A percentile compares a stretch with the other conserved stretches of the same genome.
phyloP scores from a whole-genome alignment of 2,329 filamentous ascomycete genomes.

The Fusarium sp. region DNA sequence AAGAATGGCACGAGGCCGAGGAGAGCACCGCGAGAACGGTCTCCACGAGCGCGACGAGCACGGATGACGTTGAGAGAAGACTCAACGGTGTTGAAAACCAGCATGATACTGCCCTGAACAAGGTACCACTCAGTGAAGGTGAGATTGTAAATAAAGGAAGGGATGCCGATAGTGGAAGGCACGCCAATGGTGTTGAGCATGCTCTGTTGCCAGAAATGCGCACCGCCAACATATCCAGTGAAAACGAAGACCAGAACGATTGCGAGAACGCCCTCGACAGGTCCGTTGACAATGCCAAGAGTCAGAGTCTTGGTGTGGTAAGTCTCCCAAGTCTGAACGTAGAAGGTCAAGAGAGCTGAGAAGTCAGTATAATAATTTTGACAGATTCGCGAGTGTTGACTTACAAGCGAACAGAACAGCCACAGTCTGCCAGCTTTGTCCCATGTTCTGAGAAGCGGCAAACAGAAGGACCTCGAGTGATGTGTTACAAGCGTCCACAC shows the following conservation, averaged over 20 bases:
- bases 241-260: slow-evolving; percentile 84
- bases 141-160: slow-evolving; percentile 78
- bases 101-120: slow-evolving; percentile 83
- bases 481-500: slow-evolving; percentile 96
- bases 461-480: slow-evolving; percentile 94
- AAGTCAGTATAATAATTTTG: slow-evolving; percentile 17
- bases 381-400: slow-evolving; percentile 46
- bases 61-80: slow-evolving; percentile 87
- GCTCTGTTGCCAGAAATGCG: slow-evolving; percentile 91
- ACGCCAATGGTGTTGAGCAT: slow-evolving; percentile 79
- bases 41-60: slow-evolving; percentile 78
- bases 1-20: slow-evolving; percentile 87
- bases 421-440: slow-evolving; percentile 91
- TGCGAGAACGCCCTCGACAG: slow-evolving; percentile 92
- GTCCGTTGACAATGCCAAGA: slow-evolving; percentile 90
- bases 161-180: slow-evolving; percentile 72
- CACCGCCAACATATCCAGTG: slow-evolving; percentile 87
- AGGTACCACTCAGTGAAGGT: slow-evolving; percentile 95
- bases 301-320: slow-evolving; percentile 98
- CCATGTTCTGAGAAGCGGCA: slow-evolving; percentile 90
- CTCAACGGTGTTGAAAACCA: slow-evolving; percentile 86
- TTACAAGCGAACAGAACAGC: slow-evolving; percentile 83
- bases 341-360: slow-evolving; percentile 91
- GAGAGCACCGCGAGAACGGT: slow-evolving; percentile 79
- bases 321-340: slow-evolving; percentile 99